Percentiles rank a stretch among this genome's conserved stretches.
phyloP scores from a whole-genome alignment of 1,284 basidiomycete genomes.

The Pseudozyma sp. region DNA sequence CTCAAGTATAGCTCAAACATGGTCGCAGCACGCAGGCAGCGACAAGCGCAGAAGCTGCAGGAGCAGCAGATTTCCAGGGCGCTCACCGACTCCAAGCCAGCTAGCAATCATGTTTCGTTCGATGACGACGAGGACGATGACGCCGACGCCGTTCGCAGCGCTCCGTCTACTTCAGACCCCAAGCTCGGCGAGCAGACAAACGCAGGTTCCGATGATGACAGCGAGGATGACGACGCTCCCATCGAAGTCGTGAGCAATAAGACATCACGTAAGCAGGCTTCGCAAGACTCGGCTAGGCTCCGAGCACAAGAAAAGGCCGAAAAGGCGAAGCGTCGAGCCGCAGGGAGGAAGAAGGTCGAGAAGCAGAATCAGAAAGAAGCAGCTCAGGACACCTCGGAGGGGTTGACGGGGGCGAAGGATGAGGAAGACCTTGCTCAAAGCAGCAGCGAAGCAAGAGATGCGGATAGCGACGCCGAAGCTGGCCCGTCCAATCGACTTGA shows the following conservation, averaged over 20 bases:
- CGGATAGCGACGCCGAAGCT: slow-evolving; percentile 5
- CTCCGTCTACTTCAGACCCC: not conserved
- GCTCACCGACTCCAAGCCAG: slow-evolving; percentile 23
- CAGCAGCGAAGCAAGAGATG: not conserved
- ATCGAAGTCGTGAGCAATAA: slow-evolving; percentile 55
- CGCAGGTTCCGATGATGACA: slow-evolving; percentile 2
- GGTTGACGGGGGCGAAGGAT: not conserved
- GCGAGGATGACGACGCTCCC: slow-evolving; percentile 43
- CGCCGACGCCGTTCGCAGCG: not conserved
- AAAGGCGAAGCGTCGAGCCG: slow-evolving; percentile 36
- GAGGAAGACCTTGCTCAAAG: not conserved
- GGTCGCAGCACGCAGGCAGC: slow-evolving; percentile 31
- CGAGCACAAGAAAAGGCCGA: slow-evolving; percentile 41
- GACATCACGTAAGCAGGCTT: slow-evolving; percentile 32
- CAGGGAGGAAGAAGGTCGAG: slow-evolving; percentile 28
- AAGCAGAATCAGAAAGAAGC: slow-evolving; percentile 28
- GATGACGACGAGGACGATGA: slow-evolving; percentile 34
- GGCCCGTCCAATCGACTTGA: slow-evolving; percentile 44
- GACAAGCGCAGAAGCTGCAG: slow-evolving; percentile 41
- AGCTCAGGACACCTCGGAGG: not conserved
- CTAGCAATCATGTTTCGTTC: slow-evolving; percentile 34
- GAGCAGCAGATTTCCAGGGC: slow-evolving; percentile 47
- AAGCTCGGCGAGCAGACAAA: not conserved
- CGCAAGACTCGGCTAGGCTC: slow-evolving; percentile 20
- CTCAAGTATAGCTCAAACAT: slow-evolving; percentile 5